Base-by-base conservation (phyloP, 331 rosid species). In the Cydonia oblonga region DNA sequence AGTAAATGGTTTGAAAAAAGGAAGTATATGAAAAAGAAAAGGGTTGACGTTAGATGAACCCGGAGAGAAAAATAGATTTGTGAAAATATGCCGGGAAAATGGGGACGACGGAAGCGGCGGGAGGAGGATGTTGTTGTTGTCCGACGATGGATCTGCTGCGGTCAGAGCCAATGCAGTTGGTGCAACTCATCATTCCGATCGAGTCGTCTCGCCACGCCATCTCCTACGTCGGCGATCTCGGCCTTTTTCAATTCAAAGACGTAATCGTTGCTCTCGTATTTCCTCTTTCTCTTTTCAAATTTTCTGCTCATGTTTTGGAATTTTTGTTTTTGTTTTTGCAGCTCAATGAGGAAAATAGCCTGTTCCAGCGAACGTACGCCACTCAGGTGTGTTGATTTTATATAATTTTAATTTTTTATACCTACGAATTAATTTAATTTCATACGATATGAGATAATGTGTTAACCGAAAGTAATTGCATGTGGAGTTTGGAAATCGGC, bases 151-250 rank as follows among this genome's bases (percentile, higher is more conserved):
- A 90, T 88, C 85, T 90, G 68, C 83, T 92, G 24, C 93, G 93
- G 9, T 92, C 98, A 69, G 96, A 90, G 85, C 88, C 93, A 51
- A 92, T 90, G 98, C 96, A 88, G 35, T 69, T 92, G 23, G 93
- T 53, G 81, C 98, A 90, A 64, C 86, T 88, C 71, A 88, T 92
- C 75, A 88, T 92, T 82, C 96, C 96, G 53, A 81, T 82, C 42
- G 98, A 92, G 74, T 74, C 97, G 29, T 92, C 88, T 79, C 72
- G 76, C 57, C 79, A 84, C 70, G 72, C 88, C 70, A 75, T 90
- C 74, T 80, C 87, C 6, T 87, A 90, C 74, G 88, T 90, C 16
- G 96, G 98, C 42, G 90, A 87, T 64, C 93, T 90, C 35, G 90
- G 90, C 30, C 96, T 89, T 71, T 84, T 92, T 70, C 97, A 92